Conservation (phyloP, 257 asterid species). For the Lycium ferocissimum region DNA sequence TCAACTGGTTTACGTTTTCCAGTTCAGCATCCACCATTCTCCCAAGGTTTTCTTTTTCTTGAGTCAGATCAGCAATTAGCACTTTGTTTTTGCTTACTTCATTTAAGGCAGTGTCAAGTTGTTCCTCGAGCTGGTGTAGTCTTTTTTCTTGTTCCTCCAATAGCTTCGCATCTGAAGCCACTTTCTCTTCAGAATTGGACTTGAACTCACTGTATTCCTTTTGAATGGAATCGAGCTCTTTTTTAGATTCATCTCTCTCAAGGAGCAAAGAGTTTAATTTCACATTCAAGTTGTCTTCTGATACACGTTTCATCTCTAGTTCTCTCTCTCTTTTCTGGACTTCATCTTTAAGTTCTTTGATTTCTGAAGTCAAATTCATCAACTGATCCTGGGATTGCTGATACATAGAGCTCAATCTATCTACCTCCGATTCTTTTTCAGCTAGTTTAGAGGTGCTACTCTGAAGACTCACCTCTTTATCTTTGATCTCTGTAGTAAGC, state of each 20-base stretch:
- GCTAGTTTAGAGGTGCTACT: slow-evolving; percentile 46
- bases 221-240: slow-evolving; percentile 48
- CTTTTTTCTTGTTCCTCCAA: slow-evolving; percentile 57
- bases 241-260: slow-evolving; percentile 54
- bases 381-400: slow-evolving; percentile 55
- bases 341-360: slow-evolving; percentile 50
- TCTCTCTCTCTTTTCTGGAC: slow-evolving; percentile 54
- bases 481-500: slow-evolving; percentile 63
- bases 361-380: slow-evolving; percentile 50
- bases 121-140: slow-evolving; percentile 57
- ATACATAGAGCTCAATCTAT: slow-evolving; percentile 42
- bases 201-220: slow-evolving; percentile 56
- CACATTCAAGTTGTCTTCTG: slow-evolving; percentile 46
- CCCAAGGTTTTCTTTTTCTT: slow-evolving; percentile 58
- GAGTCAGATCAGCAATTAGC: slow-evolving; percentile 49
- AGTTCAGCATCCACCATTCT: slow-evolving; percentile 51
- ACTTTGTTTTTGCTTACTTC: slow-evolving; percentile 47
- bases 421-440: slow-evolving; percentile 56
- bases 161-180: slow-evolving; percentile 58
- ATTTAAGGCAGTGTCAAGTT: slow-evolving; percentile 49
- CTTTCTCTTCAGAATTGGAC: slow-evolving; percentile 51
- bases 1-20: slow-evolving; percentile 50
- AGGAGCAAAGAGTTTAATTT: slow-evolving; percentile 44
- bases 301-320: slow-evolving; percentile 55
- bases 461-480: slow-evolving; percentile 52